These are phyloP conservation scores for Pholiota adiposa DNA, from an alignment of 1,284 basidiomycete genomes.

Conservation along the genomic window DNA sequence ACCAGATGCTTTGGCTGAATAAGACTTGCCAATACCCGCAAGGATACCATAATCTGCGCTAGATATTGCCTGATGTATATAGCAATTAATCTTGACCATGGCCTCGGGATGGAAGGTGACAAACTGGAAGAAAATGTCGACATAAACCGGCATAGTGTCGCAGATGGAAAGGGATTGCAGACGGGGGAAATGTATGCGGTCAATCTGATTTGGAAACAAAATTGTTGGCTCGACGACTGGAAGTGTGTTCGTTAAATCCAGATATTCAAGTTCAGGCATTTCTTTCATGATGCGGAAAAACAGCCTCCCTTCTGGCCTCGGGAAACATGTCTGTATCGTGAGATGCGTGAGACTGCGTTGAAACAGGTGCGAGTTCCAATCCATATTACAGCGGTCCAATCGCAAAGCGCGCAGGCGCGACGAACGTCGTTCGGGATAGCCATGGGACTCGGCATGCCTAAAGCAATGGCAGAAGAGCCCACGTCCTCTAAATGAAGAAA, in stretches of 20 bases:
- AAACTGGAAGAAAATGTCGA: background rate
- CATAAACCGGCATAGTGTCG: background rate
- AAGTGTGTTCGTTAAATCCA: constrained; percentile 36
- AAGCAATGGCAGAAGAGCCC: too few species aligned
- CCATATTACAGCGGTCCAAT: constrained; percentile 1
- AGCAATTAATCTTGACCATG: constrained; percentile 2
- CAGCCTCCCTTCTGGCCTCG: constrained; percentile 25
- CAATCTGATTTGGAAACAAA: background rate
- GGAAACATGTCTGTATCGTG: constrained; percentile 23
- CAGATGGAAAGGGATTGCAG: constrained; percentile 1
- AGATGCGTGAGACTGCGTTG: constrained; percentile 30
- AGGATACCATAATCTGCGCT: background rate
- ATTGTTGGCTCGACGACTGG: constrained; percentile 16
- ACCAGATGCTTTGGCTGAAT: background rate
- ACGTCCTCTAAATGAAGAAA: too few species aligned
- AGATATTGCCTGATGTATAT: background rate
- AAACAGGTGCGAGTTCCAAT: constrained; percentile 1
- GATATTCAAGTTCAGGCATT: constrained; percentile 34
- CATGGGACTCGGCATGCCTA: too few species aligned
- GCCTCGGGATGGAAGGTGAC: constrained; percentile 4
- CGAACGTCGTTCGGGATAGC: background rate
- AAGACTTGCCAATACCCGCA: background rate
- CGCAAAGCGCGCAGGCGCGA: background rate
- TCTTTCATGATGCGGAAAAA: constrained; percentile 31
- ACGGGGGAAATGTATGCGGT: constrained; percentile 3